Base-by-base conservation (phyloP, 179 eudicot species). In the Beta lomatogona region DNA sequence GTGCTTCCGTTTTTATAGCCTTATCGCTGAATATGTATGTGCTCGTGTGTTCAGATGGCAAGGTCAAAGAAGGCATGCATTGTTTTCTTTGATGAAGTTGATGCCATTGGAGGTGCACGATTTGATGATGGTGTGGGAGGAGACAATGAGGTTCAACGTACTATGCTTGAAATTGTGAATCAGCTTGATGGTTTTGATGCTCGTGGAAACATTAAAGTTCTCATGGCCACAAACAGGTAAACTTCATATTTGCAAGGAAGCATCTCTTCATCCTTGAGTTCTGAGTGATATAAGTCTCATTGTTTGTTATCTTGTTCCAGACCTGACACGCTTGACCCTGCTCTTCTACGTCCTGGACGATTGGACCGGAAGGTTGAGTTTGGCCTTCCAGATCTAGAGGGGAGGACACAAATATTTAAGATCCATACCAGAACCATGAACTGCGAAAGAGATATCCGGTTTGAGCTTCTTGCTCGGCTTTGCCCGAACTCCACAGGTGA, bases 121-220 rank as follows among this genome's bases (percentile, higher is more conserved):
- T 96, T 96, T 84, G 96, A 94, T 83, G 97, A 94, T 80, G 98
- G 98, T 58, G 97, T 88, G 71, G 96, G 99, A 85, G 99, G 98
- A 77, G 98, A 96, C 81, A 94, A 94, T 85, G 99, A 94, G 86
- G 98, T 96, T 65, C 97, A 94, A 79, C 92, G 99, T 79, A 94
- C 98, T 55, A 94, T 96, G 98, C 96, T 96, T 84, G 99, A 96
- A 86, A 94, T 96, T 57, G 97, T 96, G 86, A 96, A 96, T 75
- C 99, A 94, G 84, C 97, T 96, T 66, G 99, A 94, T 86, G 98
- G 99, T 13, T 96, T 96, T 82, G 99, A 96, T 88, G 94, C 97
- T 60, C 96, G 96, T 76, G 98, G 99, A 78, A 96, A 96, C 87
- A 94, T 95, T 65, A 94, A 95, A 83, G 99, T 95, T 77, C 97